Conservation (phyloP, 176 grass and related monocot species). For the bread wheat (Triticum aestivum) region IWGSC_CS_RefSeq_v2.1 NC_057802.1:598146738-598147237, state of each 20-base stretch:
- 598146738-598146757: slow-evolving; percentile 57
- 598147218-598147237: not conserved
- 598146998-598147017: not conserved
- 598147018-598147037: no score
- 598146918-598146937: not conserved
- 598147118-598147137: not conserved
- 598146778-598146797: slow-evolving; percentile 47
- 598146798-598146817: slow-evolving; percentile 47
- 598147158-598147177: not conserved
- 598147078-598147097: not conserved
- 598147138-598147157: not conserved
- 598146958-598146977: no score
- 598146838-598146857: not conserved
- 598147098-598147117: no score
- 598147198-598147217: not conserved
- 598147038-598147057: not conserved
- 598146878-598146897: slow-evolving; percentile 41
- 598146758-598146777: slow-evolving; percentile 45
- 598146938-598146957: not conserved
- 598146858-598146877: slow-evolving; percentile 51
- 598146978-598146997: not conserved
- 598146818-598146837: slow-evolving; percentile 18
- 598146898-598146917: not conserved
- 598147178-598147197: no score
- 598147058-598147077: not conserved